These are phyloP conservation scores for Galerina sulciceps DNA, from an alignment of 768 basidiomycete genomes.

Conservation along the genomic window DNA sequence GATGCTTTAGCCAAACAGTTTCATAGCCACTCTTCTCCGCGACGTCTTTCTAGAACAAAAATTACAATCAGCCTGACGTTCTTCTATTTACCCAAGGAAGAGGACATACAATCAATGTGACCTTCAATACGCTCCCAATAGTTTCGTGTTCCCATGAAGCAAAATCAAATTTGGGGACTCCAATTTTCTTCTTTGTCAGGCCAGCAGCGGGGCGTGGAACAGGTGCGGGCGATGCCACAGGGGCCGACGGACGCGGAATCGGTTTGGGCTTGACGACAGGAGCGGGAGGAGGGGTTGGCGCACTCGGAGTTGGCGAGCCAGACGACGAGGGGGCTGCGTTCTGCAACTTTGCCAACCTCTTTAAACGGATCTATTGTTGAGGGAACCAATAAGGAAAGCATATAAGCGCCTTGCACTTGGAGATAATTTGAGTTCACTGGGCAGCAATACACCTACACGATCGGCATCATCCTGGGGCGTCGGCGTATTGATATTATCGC, in stretches of 20 bases:
- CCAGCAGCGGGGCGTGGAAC: slow-evolving; percentile 34
- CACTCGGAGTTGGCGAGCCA: slow-evolving; percentile 27
- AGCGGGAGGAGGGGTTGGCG: slow-evolving; percentile 22
- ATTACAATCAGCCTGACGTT: not conserved
- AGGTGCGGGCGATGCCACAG: slow-evolving; percentile 34
- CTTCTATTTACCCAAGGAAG: not conserved
- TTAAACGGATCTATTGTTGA: slow-evolving; percentile 77
- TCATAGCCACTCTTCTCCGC: slow-evolving; percentile 68
- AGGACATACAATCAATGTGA: slow-evolving; percentile 75
- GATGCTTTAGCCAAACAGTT: slow-evolving; percentile 81
- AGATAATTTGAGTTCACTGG: not conserved
- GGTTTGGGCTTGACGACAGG: slow-evolving; percentile 35
- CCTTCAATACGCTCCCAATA: slow-evolving; percentile 69
- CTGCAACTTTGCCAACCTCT: slow-evolving; percentile 88
- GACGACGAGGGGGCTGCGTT: slow-evolving; percentile 39
- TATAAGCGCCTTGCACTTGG: not conserved
- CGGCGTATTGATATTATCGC: slow-evolving; percentile 34
- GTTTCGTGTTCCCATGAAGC: slow-evolving; percentile 76
- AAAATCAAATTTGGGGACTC: slow-evolving; percentile 51
- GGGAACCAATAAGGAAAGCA: not conserved
- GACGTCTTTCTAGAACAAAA: slow-evolving; percentile 48
- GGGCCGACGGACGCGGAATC: slow-evolving; percentile 32
- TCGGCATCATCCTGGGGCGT: slow-evolving; percentile 82
- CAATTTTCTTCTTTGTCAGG: slow-evolving; percentile 54
- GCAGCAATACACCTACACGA: slow-evolving; percentile 52